Percentiles rank a stretch among this genome's conserved stretches.
Conservation (phyloP, 108 stramenopile genomes). For the Fragilaria radians region DNA sequence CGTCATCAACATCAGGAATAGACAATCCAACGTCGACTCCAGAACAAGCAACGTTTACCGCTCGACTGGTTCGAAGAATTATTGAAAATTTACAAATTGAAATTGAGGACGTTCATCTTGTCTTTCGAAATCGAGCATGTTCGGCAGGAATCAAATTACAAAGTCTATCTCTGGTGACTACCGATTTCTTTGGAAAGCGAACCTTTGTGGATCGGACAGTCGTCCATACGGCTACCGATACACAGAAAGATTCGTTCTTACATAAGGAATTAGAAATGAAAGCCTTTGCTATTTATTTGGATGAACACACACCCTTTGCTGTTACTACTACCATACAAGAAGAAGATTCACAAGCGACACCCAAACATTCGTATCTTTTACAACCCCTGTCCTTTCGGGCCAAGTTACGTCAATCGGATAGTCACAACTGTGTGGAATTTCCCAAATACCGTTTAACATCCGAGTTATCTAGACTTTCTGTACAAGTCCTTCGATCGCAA, state of each 20-base stretch:
- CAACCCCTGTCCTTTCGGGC: constrained; percentile 70
- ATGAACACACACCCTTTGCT: constrained; percentile 27
- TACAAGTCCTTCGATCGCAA: constrained; percentile 56
- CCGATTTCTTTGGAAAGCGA: constrained; percentile 51
- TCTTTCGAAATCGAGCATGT: constrained; percentile 36
- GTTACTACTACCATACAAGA: neutral
- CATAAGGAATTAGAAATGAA: constrained; percentile 59
- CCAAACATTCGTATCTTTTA: constrained; percentile 46
- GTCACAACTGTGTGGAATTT: constrained; percentile 49
- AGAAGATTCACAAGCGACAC: neutral
- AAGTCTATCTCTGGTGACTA: constrained; percentile 59
- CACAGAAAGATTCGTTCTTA: constrained; percentile 38
- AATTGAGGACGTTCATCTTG: constrained; percentile 64
- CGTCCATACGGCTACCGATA: constrained; percentile 9
- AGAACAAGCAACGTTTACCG: constrained; percentile 37
- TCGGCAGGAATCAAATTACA: constrained; percentile 57
- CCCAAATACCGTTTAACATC: constrained; percentile 69
- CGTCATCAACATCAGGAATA: constrained; percentile 9
- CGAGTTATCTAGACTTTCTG: constrained; percentile 49
- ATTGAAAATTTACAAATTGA: constrained; percentile 82
- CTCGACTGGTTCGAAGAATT: constrained; percentile 67
- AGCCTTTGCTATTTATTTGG: constrained; percentile 71
- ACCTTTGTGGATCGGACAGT: constrained; percentile 68
- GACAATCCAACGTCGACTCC: constrained; percentile 12
- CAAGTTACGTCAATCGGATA: constrained; percentile 68